phyloP scores from a whole-genome alignment of 306 rosid species.

The Canavalia ensiformis region DNA sequence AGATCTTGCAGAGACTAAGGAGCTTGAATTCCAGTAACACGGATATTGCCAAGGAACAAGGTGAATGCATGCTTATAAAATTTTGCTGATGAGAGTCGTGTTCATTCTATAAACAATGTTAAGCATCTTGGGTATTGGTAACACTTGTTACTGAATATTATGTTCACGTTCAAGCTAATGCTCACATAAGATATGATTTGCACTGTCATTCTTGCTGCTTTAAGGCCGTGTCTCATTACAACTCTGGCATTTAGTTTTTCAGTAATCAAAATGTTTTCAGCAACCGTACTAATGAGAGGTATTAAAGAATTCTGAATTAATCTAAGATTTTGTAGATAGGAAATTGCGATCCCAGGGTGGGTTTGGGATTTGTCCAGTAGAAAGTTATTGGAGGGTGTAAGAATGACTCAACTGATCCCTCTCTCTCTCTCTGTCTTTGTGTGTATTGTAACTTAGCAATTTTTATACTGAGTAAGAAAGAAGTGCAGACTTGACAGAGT shows the following conservation, averaged over 20 bases:
- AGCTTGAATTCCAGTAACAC: conserved; percentile 59
- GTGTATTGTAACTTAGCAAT: not conserved
- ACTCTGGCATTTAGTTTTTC: not conserved
- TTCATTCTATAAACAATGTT: not conserved
- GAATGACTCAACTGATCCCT: not conserved
- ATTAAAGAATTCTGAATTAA: no score
- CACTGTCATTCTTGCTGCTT: conserved; percentile 9
- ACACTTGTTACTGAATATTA: not conserved
- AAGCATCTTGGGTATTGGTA: not conserved
- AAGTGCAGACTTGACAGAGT: conserved; percentile 1
- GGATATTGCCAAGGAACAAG: conserved; percentile 67
- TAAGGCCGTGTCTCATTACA: not conserved
- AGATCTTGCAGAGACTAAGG: conserved; percentile 68
- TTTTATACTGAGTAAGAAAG: not conserved
- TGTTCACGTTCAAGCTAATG: not conserved
- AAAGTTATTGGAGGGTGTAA: no score
- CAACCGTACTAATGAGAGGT: not conserved
- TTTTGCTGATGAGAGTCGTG: not conserved
- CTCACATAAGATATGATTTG: not conserved
- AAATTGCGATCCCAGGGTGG: no score
- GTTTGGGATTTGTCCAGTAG: no score
- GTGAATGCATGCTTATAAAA: conserved; percentile 51
- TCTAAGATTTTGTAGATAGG: no score
- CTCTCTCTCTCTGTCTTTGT: not conserved
- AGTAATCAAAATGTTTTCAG: not conserved